These are phyloP conservation scores for Zymoseptoria passerinii DNA, from an alignment of 2,329 filamentous ascomycete species.

Conservation along the genomic window DNA sequence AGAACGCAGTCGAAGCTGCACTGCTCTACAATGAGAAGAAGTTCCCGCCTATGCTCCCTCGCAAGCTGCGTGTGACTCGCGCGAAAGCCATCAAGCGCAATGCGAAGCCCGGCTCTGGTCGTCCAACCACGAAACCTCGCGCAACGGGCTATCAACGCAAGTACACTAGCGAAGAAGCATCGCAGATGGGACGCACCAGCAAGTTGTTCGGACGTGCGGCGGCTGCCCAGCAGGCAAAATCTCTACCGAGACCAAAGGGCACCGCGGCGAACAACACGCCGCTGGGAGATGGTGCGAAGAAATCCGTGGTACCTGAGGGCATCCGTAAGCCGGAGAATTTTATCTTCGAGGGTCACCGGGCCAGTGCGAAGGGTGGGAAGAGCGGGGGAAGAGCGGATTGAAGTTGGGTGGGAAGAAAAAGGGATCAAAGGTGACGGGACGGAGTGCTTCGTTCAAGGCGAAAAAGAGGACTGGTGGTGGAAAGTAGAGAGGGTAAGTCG, in stretches of 20 bases:
- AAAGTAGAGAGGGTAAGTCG: neutral
- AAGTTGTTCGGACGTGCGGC: constrained; percentile 66
- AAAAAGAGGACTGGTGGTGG: constrained; percentile 21
- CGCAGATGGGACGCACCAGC: constrained; percentile 61
- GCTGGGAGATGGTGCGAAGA: constrained; percentile 3
- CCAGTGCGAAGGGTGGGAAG: constrained; percentile 57
- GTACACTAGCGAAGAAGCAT: constrained; percentile 59
- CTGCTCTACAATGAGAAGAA: constrained; percentile 83
- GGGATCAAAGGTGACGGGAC: constrained; percentile 34
- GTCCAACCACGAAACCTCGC: constrained; percentile 20
- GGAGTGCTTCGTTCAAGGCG: constrained; percentile 42
- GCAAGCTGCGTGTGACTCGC: constrained; percentile 74
- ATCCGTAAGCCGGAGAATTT: constrained; percentile 58
- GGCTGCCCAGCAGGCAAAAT: constrained; percentile 40
- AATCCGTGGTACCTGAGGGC: constrained; percentile 16
- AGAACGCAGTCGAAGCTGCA: constrained; percentile 82
- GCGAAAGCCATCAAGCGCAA: constrained; percentile 62
- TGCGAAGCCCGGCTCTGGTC: constrained; percentile 29
- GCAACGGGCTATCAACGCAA: constrained; percentile 57
- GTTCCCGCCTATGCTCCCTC: constrained; percentile 88
- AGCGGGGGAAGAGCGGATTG: constrained; percentile 55
- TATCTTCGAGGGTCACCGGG: constrained; percentile 74
- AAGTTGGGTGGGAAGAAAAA: constrained; percentile 47
- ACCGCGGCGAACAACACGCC: constrained; percentile 18
- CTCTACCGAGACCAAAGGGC: constrained; percentile 2